Evolutionary conservation across 2,329 filamentous ascomycete species (phyloP), one percentile per base, ranked within the genome.

Genomic region (Fusarium pseudonygamai): DNA sequence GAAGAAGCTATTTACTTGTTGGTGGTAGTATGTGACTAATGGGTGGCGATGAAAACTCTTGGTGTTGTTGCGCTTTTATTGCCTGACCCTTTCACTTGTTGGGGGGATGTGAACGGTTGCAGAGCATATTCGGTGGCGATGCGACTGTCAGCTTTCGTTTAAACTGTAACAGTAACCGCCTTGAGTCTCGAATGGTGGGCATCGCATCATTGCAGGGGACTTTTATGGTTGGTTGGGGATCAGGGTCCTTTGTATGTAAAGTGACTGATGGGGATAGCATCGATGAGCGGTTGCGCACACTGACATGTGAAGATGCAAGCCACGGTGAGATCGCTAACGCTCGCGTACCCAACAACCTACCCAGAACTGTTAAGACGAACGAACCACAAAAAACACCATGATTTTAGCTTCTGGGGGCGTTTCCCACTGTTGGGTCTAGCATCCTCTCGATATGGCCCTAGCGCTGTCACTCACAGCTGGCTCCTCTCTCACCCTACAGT

Each of bases 1-100:
- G 64, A 68, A 52, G 64, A 66, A 32, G 34, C 40, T 60, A 67
- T 67, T 60, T 45, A 67, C 16, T n/a, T 46, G 39, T 63, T 56
- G 57, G 57, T 69, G 39, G 39, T 56, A 63, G 36, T 34, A 36
- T 34, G 49, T 69, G 64, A 69, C 64, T 69, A 69, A 69, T 53
- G 55, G 45, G 69, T 73, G 69, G 69, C 70, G 58, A 72, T 70
- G 42, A 20, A 20, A 58, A 57, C 57, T 40, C 64, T 69, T 69
- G 66, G 58, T 69, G 66, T 69, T 69, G 64, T 53, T 53, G 34
- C 50, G 50, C n/a, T 28, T 53, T 53, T 53, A 28, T 53, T 53
- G 64, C 55, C 53, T 67, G 50, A 34, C 20, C 42, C 28, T 8
- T 63, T 22, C 6, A 60, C 40, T 53, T 65, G 68, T 58, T 70